Evolutionary conservation across 108 stramenopile genomes (phyloP), one percentile per base, ranked within the genome.

Genomic region (Cyclotella atomus): DNA sequence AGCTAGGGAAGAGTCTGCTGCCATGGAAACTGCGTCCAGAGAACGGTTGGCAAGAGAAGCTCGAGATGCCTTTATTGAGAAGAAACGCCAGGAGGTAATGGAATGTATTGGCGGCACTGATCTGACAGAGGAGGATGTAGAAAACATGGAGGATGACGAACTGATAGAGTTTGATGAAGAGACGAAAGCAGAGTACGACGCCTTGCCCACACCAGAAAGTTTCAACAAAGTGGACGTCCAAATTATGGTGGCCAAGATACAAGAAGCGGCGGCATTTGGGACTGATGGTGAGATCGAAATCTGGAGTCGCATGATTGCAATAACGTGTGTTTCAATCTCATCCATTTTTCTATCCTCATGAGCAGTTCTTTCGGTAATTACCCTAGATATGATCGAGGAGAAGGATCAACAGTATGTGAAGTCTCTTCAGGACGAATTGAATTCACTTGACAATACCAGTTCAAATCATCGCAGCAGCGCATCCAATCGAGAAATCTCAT

Each of bases 161-260:
- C 88, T 95, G 15, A 77, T 89, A 41, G 89, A 92, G 17, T 90
- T 94, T 71, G 94, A 95, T 50, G 94, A 95, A 27, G 94, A 95
- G 44, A 89, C 90, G 9, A 91, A 89, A 65, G 86, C 88, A 57
- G 94, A 95, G 60, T 95, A 85, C 67, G 89, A 88, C 19, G 86
- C 91, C 24, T 82, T 95, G 16, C 91, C 91, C 5, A 74, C 77
- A 19, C 81, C 91, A 10, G 87, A 90, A 17, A 90, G 84, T 45
- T 95, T 92, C 70, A 95, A 80, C 63, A 91, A 91, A 70, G 65
- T 79, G 9, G 89, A 95, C 65, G 90, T 95, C 17, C 77, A 84
- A 60, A 74, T 73, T 25, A 85, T 89, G 59, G 89, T 95, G 0
- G 78, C 73, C 10, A 84, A 85, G 34, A 83, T 95, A 28, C 88